These are phyloP conservation scores for Sporisorium graminicola DNA, from an alignment of 1,284 basidiomycete species.

Conservation along the genomic window DNA sequence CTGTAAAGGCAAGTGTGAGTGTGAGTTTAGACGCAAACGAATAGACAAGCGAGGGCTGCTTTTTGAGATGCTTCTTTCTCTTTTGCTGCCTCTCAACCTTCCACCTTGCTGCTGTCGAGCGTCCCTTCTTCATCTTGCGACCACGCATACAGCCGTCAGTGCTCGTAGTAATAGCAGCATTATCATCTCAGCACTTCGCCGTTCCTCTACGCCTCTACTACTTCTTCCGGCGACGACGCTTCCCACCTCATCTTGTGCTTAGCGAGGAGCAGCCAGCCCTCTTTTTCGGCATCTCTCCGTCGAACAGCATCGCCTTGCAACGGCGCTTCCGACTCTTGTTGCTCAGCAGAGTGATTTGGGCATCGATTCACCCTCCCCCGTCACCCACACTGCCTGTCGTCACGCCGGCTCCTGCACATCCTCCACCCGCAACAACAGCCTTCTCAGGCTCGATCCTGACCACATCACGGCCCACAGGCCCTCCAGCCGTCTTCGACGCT, in stretches of 20 bases:
- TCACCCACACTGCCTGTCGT: constrained; percentile 13
- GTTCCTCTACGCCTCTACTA: neutral
- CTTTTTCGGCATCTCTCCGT: neutral
- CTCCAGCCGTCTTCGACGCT: constrained; percentile 1
- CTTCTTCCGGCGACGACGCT: neutral
- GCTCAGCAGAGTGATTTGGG: neutral
- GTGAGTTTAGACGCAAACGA: neutral
- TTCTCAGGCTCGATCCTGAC: constrained; percentile 7
- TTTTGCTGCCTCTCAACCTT: neutral
- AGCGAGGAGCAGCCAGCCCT: too few relatives aligned
- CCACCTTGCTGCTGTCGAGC: neutral
- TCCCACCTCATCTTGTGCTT: neutral
- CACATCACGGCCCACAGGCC: constrained; percentile 47
- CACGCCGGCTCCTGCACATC: constrained; percentile 21
- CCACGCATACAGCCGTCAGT: neutral
- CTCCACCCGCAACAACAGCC: neutral
- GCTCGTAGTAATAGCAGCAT: neutral
- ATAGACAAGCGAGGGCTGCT: neutral
- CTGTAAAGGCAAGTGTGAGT: neutral
- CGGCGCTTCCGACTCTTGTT: neutral
- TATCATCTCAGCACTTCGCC: neutral
- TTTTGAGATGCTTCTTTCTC: neutral
- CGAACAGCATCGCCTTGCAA: neutral
- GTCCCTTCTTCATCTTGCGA: neutral
- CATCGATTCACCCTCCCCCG: neutral